A percentile compares a stretch with the other conserved stretches of the same genome.
Evolutionary conservation across 2,329 filamentous ascomycete genomes (phyloP).

Genomic region (Colletotrichum echinochloae): DNA sequence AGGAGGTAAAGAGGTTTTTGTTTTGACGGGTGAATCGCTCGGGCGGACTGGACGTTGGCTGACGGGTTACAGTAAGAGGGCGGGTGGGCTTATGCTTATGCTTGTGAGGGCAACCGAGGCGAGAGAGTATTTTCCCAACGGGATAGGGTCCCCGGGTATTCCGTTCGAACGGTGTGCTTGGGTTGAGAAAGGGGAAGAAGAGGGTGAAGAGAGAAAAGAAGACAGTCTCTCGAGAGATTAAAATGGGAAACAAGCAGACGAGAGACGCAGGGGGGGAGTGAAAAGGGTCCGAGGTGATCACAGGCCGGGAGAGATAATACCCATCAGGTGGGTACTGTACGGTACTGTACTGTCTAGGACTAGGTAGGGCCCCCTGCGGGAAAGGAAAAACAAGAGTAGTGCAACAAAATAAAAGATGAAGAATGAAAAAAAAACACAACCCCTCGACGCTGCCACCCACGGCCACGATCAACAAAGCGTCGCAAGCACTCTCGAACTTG

Average conservation of each 20-base stretch:
- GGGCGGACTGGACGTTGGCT: not conserved
- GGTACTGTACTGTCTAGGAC: too few relatives aligned
- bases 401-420: not conserved
- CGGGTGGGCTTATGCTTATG: not conserved
- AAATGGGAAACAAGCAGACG: slow-evolving; percentile 2
- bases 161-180: too few relatives aligned
- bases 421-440: not conserved
- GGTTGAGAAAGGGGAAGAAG: too few relatives aligned
- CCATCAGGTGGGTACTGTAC: too few relatives aligned
- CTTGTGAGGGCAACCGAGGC: not conserved
- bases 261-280: not conserved
- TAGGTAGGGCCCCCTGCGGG: not conserved
- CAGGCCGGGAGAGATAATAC: too few relatives aligned
- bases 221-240: not conserved
- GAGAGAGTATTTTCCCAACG: too few relatives aligned
- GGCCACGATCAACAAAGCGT: slow-evolving; percentile 39
- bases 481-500: slow-evolving; percentile 30
- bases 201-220: not conserved
- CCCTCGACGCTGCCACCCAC: not conserved
- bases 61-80: too few relatives aligned
- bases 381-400: too few relatives aligned
- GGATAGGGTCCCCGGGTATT: not conserved
- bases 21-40: not conserved
- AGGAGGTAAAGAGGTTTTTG: slow-evolving; percentile 1
- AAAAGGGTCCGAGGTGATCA: slow-evolving; percentile 24